Base-by-base conservation (phyloP, 306 rosid species). In the Senna tora region DNA sequence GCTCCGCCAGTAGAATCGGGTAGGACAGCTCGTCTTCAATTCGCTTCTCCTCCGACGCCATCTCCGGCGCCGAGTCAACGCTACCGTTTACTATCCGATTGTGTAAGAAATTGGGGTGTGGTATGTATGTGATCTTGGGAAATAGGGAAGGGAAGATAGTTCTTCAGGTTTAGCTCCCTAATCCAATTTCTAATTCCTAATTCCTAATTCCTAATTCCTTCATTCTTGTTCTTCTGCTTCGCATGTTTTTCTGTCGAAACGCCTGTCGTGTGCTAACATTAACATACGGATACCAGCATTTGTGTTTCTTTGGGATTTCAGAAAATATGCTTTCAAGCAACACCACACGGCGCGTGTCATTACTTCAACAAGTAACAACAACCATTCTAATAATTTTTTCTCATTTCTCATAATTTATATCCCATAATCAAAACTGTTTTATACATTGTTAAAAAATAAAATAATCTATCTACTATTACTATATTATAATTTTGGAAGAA, bases 1-100 rank as follows among this genome's bases (percentile, higher is more conserved):
- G 85, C 82, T 90, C 98, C 17, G 95, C 83, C 11, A 92, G 39
- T 0, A 84, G 49, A 80, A 92, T 89, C 62, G 92, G 90, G 77
- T 79, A 76, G 42, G 92, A 82, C n/a, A 92, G 67, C 51, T 84
- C 82, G 30, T 86, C 95, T 41, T 82, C 87, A 32, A 92, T 55
- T 54, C 75, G 87, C 77, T 85, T 87, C 56, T 83, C 88, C 33
- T 80, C 88, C 76, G 81, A 41, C 30, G 82, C 80, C 97, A 91
- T 90, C 33, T 36, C 55, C 72, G 59, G 19, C 62, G 67, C 65
- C 34, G 30, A 71, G 33, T 71, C 52, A 43, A 55, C 20, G 4
- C 11, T 14, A 28, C 0, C 14, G 20, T 14, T 45, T 8, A n/a
- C 57, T 14, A 9, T 20, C 7, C 0, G 47, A 30, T 9, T 22